Evolutionary conservation across 2,329 filamentous ascomycete genomes (phyloP).

Genomic region (Cryphonectria carpinicola): DNA sequence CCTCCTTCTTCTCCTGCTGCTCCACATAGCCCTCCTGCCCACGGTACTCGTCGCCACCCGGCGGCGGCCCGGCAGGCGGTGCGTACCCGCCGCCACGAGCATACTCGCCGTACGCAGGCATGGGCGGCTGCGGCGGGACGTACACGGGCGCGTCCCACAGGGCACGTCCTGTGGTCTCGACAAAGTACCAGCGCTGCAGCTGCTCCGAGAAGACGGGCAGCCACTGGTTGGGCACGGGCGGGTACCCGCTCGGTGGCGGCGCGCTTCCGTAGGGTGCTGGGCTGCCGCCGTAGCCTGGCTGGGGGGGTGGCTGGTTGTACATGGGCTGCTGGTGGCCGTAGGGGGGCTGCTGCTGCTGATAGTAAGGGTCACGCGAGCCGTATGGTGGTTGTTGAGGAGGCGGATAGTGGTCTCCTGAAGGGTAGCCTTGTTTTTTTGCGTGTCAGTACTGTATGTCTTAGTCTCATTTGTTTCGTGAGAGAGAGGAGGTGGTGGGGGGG

Average conservation of each 20-base stretch:
- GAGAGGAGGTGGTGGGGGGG: too few relatives aligned
- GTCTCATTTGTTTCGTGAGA: not conserved
- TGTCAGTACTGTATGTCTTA: conserved; percentile 9
- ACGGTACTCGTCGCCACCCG: conserved; percentile 15
- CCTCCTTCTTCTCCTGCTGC: conserved; percentile 39
- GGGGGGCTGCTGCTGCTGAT: conserved; percentile 23
- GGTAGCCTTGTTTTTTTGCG: conserved; percentile 19
- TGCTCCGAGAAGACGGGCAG: conserved; percentile 57
- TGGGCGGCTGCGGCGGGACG: conserved; percentile 30
- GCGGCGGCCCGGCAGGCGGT: conserved; percentile 12
- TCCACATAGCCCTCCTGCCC: conserved; percentile 12
- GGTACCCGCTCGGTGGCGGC: conserved; percentile 33
- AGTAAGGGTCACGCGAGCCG: conserved; percentile 6
- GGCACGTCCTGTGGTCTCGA: conserved; percentile 58
- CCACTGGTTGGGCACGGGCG: conserved; percentile 58
- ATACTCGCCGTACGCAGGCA: conserved; percentile 30
- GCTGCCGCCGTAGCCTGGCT: not conserved
- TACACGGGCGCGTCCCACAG: conserved; percentile 56
- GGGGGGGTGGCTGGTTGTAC: conserved; percentile 12
- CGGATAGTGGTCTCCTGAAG: conserved; percentile 22
- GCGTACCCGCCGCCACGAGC: conserved; percentile 23
- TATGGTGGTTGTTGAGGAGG: conserved; percentile 26
- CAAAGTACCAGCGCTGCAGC: conserved; percentile 60
- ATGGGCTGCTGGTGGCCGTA: conserved; percentile 28
- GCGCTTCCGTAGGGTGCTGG: conserved; percentile 26